These are phyloP conservation scores for Neltuma alba DNA, from an alignment of 306 rosid genomes.

Conservation along the genomic window DNA sequence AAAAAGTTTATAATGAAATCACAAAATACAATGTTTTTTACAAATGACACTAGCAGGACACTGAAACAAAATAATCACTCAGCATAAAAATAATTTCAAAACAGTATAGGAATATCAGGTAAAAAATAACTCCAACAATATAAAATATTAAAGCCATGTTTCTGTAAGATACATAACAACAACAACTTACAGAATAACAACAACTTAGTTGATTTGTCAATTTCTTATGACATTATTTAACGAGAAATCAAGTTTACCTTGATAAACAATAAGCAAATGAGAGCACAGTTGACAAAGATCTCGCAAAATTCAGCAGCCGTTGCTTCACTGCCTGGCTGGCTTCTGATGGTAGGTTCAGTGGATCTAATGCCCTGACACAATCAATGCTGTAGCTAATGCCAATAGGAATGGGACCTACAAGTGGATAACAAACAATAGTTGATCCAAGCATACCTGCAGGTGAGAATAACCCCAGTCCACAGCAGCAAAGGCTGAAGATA, in stretches of 20 bases:
- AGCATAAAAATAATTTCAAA: constrained; percentile 26
- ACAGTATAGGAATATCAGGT: not conserved
- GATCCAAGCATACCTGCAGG: constrained; percentile 76
- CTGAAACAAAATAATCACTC: constrained; percentile 2
- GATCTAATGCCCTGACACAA: constrained; percentile 88
- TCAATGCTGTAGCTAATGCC: constrained; percentile 34
- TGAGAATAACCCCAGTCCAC: constrained; percentile 83
- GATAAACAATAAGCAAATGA: constrained; percentile 87
- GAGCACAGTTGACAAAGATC: constrained; percentile 84
- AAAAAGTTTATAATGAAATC: not conserved
- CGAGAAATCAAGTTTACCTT: constrained; percentile 55
- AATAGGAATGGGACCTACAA: constrained; percentile 12
- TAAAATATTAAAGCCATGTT: not conserved
- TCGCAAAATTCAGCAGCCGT: constrained; percentile 76
- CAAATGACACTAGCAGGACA: constrained; percentile 13
- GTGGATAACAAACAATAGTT: constrained; percentile 12
- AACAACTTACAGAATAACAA: not conserved
- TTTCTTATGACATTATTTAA: constrained; percentile 1
- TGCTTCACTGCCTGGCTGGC: constrained; percentile 88
- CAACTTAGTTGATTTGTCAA: constrained; percentile 6
- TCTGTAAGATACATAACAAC: not conserved
- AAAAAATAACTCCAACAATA: not conserved
- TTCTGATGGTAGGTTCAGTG: constrained; percentile 72
- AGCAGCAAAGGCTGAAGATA: constrained; percentile 87
- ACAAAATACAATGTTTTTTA: not conserved